These are phyloP conservation scores for Pestalotiopsis sp. DNA, from an alignment of 2,329 filamentous ascomycete species.

Conservation along the genomic window DNA sequence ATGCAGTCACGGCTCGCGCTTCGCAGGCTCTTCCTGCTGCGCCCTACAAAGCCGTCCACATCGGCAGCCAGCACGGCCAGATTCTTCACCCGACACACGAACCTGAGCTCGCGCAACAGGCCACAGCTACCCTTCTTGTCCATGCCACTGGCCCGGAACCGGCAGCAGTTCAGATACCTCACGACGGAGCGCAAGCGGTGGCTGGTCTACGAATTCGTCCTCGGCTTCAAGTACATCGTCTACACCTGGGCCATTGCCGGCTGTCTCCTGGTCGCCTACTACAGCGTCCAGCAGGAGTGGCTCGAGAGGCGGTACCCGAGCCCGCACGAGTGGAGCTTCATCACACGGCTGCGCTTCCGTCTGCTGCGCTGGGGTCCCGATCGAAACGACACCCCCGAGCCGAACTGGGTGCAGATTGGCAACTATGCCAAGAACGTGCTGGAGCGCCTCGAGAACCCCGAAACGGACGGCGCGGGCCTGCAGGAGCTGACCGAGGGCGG, in stretches of 20 bases:
- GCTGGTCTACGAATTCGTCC: slow-evolving; percentile 70
- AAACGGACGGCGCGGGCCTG: slow-evolving; percentile 69
- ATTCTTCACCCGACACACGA: slow-evolving; percentile 63
- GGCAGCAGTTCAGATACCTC: slow-evolving; percentile 68
- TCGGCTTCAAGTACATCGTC: slow-evolving; percentile 69
- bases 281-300: slow-evolving; percentile 72
- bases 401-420: slow-evolving; percentile 72
- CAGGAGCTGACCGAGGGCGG: slow-evolving; percentile 57
- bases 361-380: slow-evolving; percentile 64
- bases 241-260: slow-evolving; percentile 66
- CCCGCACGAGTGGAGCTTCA: slow-evolving; percentile 78
- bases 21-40: slow-evolving; percentile 21
- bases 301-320: slow-evolving; percentile 79
- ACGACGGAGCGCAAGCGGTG: slow-evolving; percentile 77
- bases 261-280: slow-evolving; percentile 62
- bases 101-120: slow-evolving; percentile 38
- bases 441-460: slow-evolving; percentile 68
- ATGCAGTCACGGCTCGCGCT: slow-evolving; percentile 24
- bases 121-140: slow-evolving; percentile 56
- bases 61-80: slow-evolving; percentile 20
- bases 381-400: slow-evolving; percentile 51
- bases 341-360: slow-evolving; percentile 69
- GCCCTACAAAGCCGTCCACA: slow-evolving; percentile 12
- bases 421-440: slow-evolving; percentile 63
- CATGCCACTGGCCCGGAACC: slow-evolving; percentile 38